Evolutionary conservation across 2,329 filamentous ascomycete species (phyloP).

Genomic region (Beauveria brongniartii): DNA sequence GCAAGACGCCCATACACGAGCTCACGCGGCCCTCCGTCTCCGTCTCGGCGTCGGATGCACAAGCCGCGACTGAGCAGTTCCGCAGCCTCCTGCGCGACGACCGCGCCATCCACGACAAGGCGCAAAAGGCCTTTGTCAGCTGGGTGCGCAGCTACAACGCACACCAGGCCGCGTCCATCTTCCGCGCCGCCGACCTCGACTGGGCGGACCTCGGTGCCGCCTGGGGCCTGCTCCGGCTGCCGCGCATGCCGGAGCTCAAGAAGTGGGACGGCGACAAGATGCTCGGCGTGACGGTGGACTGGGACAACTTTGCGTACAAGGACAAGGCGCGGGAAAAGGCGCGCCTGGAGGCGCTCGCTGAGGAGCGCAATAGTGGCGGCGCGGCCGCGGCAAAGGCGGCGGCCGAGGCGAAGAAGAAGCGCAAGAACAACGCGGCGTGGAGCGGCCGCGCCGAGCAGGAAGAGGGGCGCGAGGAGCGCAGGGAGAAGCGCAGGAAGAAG

Average conservation of each 20-base stretch:
- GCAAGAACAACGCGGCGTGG: slow-evolving; percentile 61
- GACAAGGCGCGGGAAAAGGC: slow-evolving; percentile 64
- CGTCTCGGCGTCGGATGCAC: slow-evolving; percentile 55
- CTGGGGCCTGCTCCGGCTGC: slow-evolving; percentile 81
- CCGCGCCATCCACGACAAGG: slow-evolving; percentile 69
- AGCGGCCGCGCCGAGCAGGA: slow-evolving; percentile 62
- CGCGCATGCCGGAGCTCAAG: slow-evolving; percentile 87
- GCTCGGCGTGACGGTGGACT: slow-evolving; percentile 56
- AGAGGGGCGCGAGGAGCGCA: slow-evolving; percentile 50
- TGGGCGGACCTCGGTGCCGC: slow-evolving; percentile 74
- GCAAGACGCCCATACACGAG: slow-evolving; percentile 71
- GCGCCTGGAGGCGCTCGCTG: slow-evolving; percentile 48
- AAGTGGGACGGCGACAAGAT: slow-evolving; percentile 61
- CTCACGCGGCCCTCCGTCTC: slow-evolving; percentile 49
- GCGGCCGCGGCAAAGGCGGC: slow-evolving; percentile 31
- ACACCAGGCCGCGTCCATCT: slow-evolving; percentile 86
- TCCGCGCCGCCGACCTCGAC: slow-evolving; percentile 71
- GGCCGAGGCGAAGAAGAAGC: slow-evolving; percentile 44
- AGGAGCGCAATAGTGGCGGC: slow-evolving; percentile 30
- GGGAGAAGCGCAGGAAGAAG: slow-evolving; percentile 57
- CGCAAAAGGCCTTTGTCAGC: slow-evolving; percentile 83
- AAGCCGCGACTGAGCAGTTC: slow-evolving; percentile 49
- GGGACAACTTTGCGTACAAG: slow-evolving; percentile 61
- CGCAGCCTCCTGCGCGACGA: slow-evolving; percentile 47
- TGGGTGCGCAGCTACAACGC: slow-evolving; percentile 90